Conservation (phyloP, 495 filamentous ascomycete species). For the Pseudoneurospora amorphoporcata region DNA sequence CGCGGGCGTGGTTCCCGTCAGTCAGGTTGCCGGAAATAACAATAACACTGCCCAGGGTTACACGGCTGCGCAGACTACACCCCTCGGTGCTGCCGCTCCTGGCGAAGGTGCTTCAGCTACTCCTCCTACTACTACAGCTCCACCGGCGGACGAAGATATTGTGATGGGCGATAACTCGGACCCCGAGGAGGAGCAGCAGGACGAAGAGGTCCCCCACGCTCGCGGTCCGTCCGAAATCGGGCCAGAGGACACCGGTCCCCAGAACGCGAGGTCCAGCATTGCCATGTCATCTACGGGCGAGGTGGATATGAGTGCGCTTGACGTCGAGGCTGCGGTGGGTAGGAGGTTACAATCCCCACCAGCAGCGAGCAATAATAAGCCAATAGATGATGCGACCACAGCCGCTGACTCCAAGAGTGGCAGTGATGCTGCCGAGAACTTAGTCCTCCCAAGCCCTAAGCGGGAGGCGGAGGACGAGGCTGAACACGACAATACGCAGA, state of each 20-base stretch:
- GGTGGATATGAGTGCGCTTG: slow-evolving; percentile 37
- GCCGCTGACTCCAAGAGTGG: neutral
- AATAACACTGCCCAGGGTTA: slow-evolving; percentile 9
- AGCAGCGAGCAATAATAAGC: slow-evolving; percentile 1
- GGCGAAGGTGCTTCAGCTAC: slow-evolving; percentile 10
- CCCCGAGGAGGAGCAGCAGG: slow-evolving; percentile 29
- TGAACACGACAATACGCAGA: slow-evolving; percentile 22
- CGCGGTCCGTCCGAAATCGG: slow-evolving; percentile 75
- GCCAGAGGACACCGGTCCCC: slow-evolving; percentile 77
- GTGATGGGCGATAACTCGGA: slow-evolving; percentile 15
- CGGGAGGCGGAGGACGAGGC: slow-evolving; percentile 34
- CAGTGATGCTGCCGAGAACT: neutral
- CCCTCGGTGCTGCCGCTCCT: slow-evolving; percentile 11
- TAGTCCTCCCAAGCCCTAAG: slow-evolving; percentile 25
- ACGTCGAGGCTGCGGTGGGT: slow-evolving; percentile 45
- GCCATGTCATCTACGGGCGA: slow-evolving; percentile 16
- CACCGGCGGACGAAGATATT: slow-evolving; percentile 22
- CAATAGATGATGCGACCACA: neutral
- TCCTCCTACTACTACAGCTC: slow-evolving; percentile 2
- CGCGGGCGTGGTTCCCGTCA: slow-evolving; percentile 52
- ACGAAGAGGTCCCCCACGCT: slow-evolving; percentile 66
- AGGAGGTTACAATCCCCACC: slow-evolving; percentile 19
- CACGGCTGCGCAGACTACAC: slow-evolving; percentile 3
- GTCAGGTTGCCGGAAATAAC: slow-evolving; percentile 30
- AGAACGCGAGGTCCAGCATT: slow-evolving; percentile 30